Evolutionary conservation across 2,329 filamentous ascomycete species (phyloP), one percentile per base, ranked within the genome.

Genomic region (Ophiostoma piceae): DNA sequence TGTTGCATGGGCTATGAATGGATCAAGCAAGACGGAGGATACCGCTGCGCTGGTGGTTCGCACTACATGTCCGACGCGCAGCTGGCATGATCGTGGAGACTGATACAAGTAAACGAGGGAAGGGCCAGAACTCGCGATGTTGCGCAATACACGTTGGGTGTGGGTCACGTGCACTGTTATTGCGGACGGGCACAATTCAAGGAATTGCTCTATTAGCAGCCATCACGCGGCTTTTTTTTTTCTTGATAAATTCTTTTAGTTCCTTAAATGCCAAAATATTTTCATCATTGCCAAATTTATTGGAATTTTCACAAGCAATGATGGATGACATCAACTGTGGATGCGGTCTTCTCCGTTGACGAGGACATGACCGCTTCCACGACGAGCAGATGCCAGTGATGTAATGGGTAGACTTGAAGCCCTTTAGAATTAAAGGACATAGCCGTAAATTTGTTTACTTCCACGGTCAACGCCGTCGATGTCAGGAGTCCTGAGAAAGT

Each of bases 1-100:
- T 93, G 90, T 76, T 79, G 81, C 0, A 51, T 69, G 22, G 90
- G 89, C 0, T 92, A 66, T 29, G 19, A 3, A 2, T 71, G 67
- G 62, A 32, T 62, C 19, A 62, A 62, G 51, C 65, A 70, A 12
- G 3, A 9, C 2, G 26, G n/a, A 7, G 68, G 68, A 2, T 69
- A 60, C 7, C 68, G 68, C 14, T 69, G 68, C 22, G 35, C 32
- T 9, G 68, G 68, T 3, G 68, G 68, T 2, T 67, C 68, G 12
- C 68, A 69, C 47, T 69, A 22, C 26, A 3, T 68, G 57, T 35
- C 37, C 6, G 39, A 68, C 39, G 26, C 22, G 4, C 22, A 64
- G 57, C 57, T 68, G 29, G 66, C 37, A 12, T 66, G 43, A 47
- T 8, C 16, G 43, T 35, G 8, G 14, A 41, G 39, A 14, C 39